A percentile compares a stretch with the other conserved stretches of the same genome.
These are phyloP conservation scores for Xanthoconium separans DNA, from an alignment of 1,284 basidiomycete genomes.

Conservation along the genomic window DNA sequence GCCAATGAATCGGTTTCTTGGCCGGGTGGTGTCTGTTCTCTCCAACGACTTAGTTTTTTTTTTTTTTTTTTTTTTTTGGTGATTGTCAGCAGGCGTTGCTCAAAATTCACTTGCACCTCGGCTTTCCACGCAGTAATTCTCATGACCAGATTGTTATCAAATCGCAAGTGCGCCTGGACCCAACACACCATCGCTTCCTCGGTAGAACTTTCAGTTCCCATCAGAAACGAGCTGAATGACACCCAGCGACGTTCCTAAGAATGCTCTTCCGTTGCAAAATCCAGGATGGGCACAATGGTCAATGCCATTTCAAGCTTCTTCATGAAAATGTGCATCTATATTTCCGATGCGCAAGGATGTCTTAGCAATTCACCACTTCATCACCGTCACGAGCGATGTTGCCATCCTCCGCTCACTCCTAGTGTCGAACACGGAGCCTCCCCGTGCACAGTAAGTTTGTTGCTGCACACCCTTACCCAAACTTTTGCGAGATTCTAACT, in stretches of 20 bases:
- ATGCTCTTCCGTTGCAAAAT: not conserved
- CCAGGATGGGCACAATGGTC: not conserved
- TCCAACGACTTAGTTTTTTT: too few species aligned
- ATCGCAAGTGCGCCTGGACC: not conserved
- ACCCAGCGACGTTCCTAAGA: not conserved
- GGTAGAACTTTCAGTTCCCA: slow-evolving; percentile 9
- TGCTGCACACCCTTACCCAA: too few species aligned
- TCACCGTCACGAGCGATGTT: not conserved
- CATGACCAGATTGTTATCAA: not conserved
- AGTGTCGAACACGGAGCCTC: not conserved
- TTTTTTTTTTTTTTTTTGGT: too few species aligned
- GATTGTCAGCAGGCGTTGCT: not conserved
- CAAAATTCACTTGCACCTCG: not conserved
- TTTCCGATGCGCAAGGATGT: slow-evolving; percentile 4
- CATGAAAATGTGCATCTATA: not conserved
- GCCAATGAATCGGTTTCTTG: not conserved
- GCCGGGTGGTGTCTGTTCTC: not conserved
- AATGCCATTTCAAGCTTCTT: not conserved
- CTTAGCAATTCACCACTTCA: not conserved
- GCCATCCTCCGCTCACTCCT: not conserved
- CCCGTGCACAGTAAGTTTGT: not conserved
- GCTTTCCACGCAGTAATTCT: not conserved
- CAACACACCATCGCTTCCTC: not conserved
- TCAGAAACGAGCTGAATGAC: not conserved
- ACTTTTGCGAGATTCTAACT: too few species aligned